Evolutionary conservation across 495 filamentous ascomycete species (phyloP), one percentile per base, ranked within the genome.

Genomic region (Parmelia sp.): DNA sequence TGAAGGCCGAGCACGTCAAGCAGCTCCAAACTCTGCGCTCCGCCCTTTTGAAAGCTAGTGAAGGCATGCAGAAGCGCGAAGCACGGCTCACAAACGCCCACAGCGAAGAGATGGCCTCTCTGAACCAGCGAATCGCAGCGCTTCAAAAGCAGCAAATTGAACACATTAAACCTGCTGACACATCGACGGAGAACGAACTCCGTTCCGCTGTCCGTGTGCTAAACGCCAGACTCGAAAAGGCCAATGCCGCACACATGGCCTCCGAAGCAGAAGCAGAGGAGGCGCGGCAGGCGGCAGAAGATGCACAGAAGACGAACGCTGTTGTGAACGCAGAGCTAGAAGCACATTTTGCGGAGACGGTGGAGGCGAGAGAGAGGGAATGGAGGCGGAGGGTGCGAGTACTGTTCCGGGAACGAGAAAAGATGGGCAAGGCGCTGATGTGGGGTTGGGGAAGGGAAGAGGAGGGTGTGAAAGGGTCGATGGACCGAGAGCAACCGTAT

Each of bases 331-430:
- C 60, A 0, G 69, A 71, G 57, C 40, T 71, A 19, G 67, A 69
- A 59, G 57, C 57, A 62, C 73, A 76, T 31, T 78, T 83, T 45
- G 74, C 75, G 8, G 66, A 74, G 53, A 77, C 76, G 8, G 73
- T 80, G 19, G 79, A 82, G 45, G 77, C 76, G 62, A 74, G 79
- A 42, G 81, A 83, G 69, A 74, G 74, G 42, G 80, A 82, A 62
- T 83, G 81, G 81, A 74, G 79, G 61, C 73, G 77, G 1, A 76
- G 81, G 15, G 71, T 80, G 15, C 76, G 83, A 56, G 65, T 85
- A 10, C 67, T 84, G 11, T 82, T 88, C 53, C 78, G 78, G 65
- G 84, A 88, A 62, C 74, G 82, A 42, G 82, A 80, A 37, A 79
- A 76, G 51, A 78, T 84, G 77, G 79, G 77, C 19, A 81, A 77